Evolutionary conservation across 208 protist species (phyloP).

Genomic region (Zelonia costaricensis): DNA sequence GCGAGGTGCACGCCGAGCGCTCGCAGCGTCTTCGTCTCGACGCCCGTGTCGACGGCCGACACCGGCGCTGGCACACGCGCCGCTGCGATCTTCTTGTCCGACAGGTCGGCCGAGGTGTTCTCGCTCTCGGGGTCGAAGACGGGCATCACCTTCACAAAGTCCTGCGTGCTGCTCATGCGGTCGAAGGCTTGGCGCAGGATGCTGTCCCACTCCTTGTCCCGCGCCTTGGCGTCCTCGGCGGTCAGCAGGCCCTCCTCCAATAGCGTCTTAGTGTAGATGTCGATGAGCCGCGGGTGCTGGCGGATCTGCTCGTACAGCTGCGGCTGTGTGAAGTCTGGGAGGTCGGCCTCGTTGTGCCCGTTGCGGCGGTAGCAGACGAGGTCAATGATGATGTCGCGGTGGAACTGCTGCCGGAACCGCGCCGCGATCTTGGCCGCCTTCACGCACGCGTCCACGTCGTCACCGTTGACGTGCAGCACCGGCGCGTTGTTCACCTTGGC

Average conservation of each 20-base stretch:
- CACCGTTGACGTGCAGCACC: conserved; percentile 98
- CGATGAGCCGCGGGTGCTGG: conserved; percentile 84
- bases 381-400: conserved; percentile 97
- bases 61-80: conserved; percentile 32
- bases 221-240: conserved; percentile 50
- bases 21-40: conserved; percentile 62
- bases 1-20: conserved; percentile 80
- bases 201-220: conserved; percentile 72
- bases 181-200: conserved; percentile 84
- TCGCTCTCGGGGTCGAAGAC: conserved; percentile 77
- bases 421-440: conserved; percentile 86
- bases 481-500: conserved; percentile 95
- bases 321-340: conserved; percentile 98
- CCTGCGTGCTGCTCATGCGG: conserved; percentile 72
- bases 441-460: conserved; percentile 96
- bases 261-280: conserved; percentile 91
- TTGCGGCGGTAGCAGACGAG: conserved; percentile 96
- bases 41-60: conserved; percentile 66
- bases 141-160: conserved; percentile 81
- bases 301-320: conserved; percentile 94
- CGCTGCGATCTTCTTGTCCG: conserved; percentile 37
- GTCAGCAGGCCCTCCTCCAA: conserved; percentile 81
- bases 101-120: conserved; percentile 62
- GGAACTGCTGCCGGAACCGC: conserved; percentile 93
- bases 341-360: conserved; percentile 98